Evolutionary conservation across 768 basidiomycete genomes (phyloP).

Genomic region (Leccinellum luteum): DNA sequence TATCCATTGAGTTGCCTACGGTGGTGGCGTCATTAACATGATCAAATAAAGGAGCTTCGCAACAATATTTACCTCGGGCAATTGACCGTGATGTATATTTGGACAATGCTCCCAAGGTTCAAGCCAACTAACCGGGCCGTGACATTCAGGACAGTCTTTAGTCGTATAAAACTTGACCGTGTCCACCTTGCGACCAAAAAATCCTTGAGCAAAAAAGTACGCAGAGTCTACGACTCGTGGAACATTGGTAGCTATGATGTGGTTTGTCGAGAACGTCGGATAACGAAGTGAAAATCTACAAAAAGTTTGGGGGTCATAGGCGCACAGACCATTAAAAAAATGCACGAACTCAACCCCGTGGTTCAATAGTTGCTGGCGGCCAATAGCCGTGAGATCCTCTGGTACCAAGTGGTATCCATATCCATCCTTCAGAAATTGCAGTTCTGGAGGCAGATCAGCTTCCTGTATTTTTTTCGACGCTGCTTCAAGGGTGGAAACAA

Average conservation of each 20-base stretch:
- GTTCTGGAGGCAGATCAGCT: constrained; percentile 30
- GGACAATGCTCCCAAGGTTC: constrained; percentile 38
- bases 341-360: constrained; percentile 37
- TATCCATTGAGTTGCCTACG: constrained; percentile 29
- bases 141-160: constrained; percentile 22
- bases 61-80: not conserved
- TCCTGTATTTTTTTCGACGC: constrained; percentile 21
- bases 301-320: not conserved
- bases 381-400: constrained; percentile 36
- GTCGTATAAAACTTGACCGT: constrained; percentile 29
- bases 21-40: not conserved
- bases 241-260: constrained; percentile 9
- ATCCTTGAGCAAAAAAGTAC: constrained; percentile 39
- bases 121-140: constrained; percentile 38
- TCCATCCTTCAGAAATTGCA: constrained; percentile 38
- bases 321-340: not conserved
- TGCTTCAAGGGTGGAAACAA: constrained; percentile 31
- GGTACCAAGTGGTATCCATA: constrained; percentile 34
- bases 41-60: not conserved
- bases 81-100: not conserved
- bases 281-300: constrained; percentile 22
- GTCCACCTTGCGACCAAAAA: constrained; percentile 34
- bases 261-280: constrained; percentile 17
- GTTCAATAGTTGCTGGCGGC: constrained; percentile 38
- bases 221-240: constrained; percentile 39